These are phyloP conservation scores for Auxenochlorella protothecoides DNA, from an alignment of 139 green algal genomes.

Conservation along the genomic window DNA sequence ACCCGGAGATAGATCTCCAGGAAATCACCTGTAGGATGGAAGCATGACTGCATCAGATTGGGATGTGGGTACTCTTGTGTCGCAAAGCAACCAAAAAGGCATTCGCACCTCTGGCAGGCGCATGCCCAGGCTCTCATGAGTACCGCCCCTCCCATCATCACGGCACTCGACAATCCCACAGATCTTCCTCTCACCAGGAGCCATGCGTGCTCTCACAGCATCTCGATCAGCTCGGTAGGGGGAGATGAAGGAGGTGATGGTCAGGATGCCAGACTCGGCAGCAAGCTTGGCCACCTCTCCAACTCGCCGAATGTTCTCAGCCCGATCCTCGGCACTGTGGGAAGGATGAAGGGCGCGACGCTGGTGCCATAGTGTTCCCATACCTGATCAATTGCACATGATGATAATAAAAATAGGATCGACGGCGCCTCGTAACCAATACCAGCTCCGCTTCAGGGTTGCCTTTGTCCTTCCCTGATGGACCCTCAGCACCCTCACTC, in stretches of 20 bases:
- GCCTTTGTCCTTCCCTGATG: not conserved
- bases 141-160: no score
- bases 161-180: no score
- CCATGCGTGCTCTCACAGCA: conserved; percentile 45
- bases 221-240: conserved; percentile 77
- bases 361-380: no score
- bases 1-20: conserved; percentile 66
- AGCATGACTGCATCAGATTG: no score
- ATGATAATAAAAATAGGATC: no score
- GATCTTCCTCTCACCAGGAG: not conserved
- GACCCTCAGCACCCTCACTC: not conserved
- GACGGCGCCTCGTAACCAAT: no score
- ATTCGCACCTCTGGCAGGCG: no score
- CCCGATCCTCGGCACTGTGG: conserved; percentile 47
- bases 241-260: conserved; percentile 89
- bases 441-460: no score
- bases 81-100: no score
- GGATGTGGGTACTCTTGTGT: no score
- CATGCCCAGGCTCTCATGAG: no score
- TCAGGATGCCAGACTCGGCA: conserved; percentile 79
- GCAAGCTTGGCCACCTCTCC: conserved; percentile 92
- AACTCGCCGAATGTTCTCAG: conserved; percentile 93
- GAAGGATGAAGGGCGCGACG: not conserved
- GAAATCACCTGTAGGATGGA: conserved; percentile 44
- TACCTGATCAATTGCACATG: no score